Evolutionary conservation across 2,329 filamentous ascomycete genomes (phyloP), one percentile per base, ranked within the genome.

Genomic region (Fusarium proliferatum): DNA sequence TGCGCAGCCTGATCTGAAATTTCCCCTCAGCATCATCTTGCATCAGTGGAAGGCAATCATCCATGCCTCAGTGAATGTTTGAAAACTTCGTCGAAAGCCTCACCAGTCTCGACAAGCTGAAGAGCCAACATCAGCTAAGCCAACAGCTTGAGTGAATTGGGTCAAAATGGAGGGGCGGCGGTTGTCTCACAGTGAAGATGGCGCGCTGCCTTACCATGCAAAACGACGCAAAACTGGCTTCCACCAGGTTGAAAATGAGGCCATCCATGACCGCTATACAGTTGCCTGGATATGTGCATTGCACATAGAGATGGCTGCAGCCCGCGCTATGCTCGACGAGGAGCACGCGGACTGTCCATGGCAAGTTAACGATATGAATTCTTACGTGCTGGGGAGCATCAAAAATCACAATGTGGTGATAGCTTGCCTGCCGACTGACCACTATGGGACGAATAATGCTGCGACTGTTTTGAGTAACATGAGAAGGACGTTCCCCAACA

Each of bases 401-500:
- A 9, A 38, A 1, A 19, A 57, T 0, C 79, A 81, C 10, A 74
- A 79, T 5, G 38, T 80, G 21, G 79, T 77, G 10, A 72, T 80
- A n/a, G 76, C 75, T 1, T 79, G 78, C 9, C 12, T 80, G 0
- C 78, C 45, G 15, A 0, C 2, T 5, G 26, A 16, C 1, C 61
- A 74, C 3, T 77, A 77, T 5, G 78, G 79, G 0, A 66, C 34
- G 0, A 78, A 69, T 7, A 75, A 71, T 13, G 78, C 79, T 0
- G 69, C 77, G 0, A 73, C 17, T 3, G 76, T 79, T 0, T 7
- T 70, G 84, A 69, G 51, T 1, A 15, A 73, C 1, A 4, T 75
- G 5, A n/a, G 7, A 4, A 42, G 56, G 3, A 87, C 92, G 41
- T 90, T 84, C 70, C 87, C n/a, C n/a, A n/a, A n/a, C n/a, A n/a